Evolutionary conservation across 2,329 filamentous ascomycete species (phyloP).

Genomic region (Monosporascus sp.): DNA sequence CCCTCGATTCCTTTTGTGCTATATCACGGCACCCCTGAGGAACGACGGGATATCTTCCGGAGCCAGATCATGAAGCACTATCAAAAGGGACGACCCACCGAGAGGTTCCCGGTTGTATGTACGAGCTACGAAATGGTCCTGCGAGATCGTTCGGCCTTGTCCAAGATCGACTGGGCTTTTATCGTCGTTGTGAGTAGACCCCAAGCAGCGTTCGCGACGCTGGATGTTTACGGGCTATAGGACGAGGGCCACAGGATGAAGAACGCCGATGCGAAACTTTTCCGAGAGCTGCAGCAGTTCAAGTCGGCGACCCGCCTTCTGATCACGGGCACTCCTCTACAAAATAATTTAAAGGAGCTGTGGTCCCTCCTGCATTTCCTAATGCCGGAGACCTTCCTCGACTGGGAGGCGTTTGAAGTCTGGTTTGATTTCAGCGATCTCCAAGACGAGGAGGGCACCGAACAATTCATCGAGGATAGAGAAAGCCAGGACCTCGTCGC

Average conservation of each 20-base stretch:
- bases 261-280: constrained; percentile 89
- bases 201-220: too few species aligned
- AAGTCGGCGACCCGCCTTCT: constrained; percentile 84
- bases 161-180: constrained; percentile 89
- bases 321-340: constrained; percentile 90
- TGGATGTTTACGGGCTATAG: constrained; percentile 32
- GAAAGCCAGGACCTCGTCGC: constrained; percentile 73
- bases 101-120: constrained; percentile 82
- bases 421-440: constrained; percentile 98
- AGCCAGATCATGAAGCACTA: constrained; percentile 67
- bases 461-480: constrained; percentile 73
- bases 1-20: constrained; percentile 82
- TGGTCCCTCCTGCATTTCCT: constrained; percentile 96
- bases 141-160: constrained; percentile 75
- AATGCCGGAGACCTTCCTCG: constrained; percentile 85
- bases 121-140: constrained; percentile 97
- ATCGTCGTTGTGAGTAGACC: constrained; percentile 72
- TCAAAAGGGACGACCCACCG: constrained; percentile 49
- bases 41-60: constrained; percentile 70
- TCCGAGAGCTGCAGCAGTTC: constrained; percentile 82
- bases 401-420: constrained; percentile 85
- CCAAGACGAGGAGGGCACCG: constrained; percentile 73
- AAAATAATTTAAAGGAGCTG: constrained; percentile 91
- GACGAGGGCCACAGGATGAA: constrained; percentile 97
- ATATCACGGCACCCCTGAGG: constrained; percentile 79